Percentiles rank a stretch among this genome's conserved stretches.
phyloP scores from a whole-genome alignment of 805 yeast genomes.

The Candida taoyuanica region DNA sequence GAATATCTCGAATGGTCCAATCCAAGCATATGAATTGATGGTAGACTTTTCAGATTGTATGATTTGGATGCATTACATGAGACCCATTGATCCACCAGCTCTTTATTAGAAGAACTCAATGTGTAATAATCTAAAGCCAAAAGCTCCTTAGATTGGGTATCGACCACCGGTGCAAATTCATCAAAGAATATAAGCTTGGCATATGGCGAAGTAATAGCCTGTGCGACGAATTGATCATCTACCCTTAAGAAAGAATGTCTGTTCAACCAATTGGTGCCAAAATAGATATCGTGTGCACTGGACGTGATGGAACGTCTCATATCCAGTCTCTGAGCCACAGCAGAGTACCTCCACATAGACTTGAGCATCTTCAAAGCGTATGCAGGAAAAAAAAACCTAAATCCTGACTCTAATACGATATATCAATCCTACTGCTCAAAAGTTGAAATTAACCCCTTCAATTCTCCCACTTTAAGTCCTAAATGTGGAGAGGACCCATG shows the following conservation, averaged over 20 bases:
- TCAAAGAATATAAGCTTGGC: constrained; percentile 38
- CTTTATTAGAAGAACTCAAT: constrained; percentile 14
- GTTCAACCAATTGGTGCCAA: constrained; percentile 47
- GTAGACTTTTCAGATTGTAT: constrained; percentile 8
- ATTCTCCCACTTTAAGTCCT: too few relatives aligned
- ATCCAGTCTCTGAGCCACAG: too few relatives aligned
- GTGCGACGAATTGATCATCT: constrained; percentile 42
- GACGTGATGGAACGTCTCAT: neutral
- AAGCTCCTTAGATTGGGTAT: constrained; percentile 7
- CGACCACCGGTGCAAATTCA: constrained; percentile 28
- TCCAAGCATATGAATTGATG: constrained; percentile 37
- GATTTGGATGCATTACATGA: constrained; percentile 12
- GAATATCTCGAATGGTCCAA: constrained; percentile 33
- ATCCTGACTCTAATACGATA: too few relatives aligned
- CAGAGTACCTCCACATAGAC: too few relatives aligned
- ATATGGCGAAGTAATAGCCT: constrained; percentile 39
- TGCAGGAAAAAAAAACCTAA: too few relatives aligned
- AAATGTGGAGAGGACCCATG: too few relatives aligned
- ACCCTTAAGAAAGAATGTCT: constrained; percentile 54
- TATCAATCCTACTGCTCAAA: too few relatives aligned
- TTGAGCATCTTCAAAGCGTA: too few relatives aligned
- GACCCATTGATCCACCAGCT: constrained; percentile 24
- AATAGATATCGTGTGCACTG: constrained; percentile 29
- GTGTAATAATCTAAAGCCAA: constrained; percentile 15
- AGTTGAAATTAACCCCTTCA: too few relatives aligned